phyloP scores from a whole-genome alignment of 2,329 filamentous ascomycete species.

The Fusarium concolor region DNA sequence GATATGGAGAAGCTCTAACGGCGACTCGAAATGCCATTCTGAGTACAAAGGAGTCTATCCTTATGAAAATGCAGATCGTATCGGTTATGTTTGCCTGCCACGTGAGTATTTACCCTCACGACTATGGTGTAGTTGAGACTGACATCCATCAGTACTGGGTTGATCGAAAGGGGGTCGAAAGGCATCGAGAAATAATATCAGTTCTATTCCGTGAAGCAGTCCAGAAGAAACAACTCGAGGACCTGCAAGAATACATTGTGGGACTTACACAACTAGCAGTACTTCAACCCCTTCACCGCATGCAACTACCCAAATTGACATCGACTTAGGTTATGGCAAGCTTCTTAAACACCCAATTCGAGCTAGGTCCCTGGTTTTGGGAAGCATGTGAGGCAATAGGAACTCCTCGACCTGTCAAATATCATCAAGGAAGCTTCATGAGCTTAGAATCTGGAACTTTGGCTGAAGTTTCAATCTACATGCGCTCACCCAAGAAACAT shows the following conservation, averaged over 20 bases:
- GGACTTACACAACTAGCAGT: slow-evolving; percentile 38
- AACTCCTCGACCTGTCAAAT: slow-evolving; percentile 24
- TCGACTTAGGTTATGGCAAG: slow-evolving; percentile 20
- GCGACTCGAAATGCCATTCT: slow-evolving; percentile 17
- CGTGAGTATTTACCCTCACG: neutral
- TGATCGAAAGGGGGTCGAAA: slow-evolving; percentile 22
- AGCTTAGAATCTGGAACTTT: slow-evolving; percentile 28
- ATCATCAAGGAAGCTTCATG: slow-evolving; percentile 30
- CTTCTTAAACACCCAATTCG: slow-evolving; percentile 33
- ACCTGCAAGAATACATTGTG: slow-evolving; percentile 30
- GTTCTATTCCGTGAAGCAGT: slow-evolving; percentile 33
- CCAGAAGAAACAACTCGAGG: slow-evolving; percentile 4
- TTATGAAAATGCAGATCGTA: slow-evolving; percentile 32
- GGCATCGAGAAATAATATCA: slow-evolving; percentile 32
- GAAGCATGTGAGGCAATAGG: slow-evolving; percentile 22
- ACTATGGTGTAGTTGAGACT: accelerated
- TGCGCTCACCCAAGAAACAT: slow-evolving; percentile 25
- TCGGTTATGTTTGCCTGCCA: slow-evolving; percentile 38
- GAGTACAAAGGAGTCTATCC: slow-evolving; percentile 12
- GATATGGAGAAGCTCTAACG: slow-evolving; percentile 32
- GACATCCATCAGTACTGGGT: slow-evolving; percentile 22
- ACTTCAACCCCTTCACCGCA: neutral
- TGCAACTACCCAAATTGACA: neutral
- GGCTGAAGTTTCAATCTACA: slow-evolving; percentile 18
- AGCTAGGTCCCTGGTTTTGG: slow-evolving; percentile 42